Conservation (phyloP, 83 land plant genomes). For the Larix sibirica region DNA sequence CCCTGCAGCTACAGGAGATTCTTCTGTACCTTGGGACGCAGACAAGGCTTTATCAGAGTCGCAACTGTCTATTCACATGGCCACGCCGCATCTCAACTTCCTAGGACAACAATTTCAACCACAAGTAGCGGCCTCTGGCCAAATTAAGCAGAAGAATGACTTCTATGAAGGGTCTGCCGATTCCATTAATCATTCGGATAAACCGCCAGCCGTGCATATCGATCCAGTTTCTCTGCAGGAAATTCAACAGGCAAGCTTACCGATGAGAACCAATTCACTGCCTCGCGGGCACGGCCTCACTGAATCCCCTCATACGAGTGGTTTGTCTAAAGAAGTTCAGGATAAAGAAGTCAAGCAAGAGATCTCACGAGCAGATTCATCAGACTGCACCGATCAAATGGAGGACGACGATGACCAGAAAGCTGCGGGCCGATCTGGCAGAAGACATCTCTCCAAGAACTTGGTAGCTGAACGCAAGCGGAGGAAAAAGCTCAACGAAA, state of each 20-base stretch:
- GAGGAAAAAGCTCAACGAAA: slow-evolving; percentile 89
- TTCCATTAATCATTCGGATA: slow-evolving; percentile 13
- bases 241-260: slow-evolving; percentile 1
- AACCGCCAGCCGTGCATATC: neutral
- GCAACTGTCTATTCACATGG: slow-evolving; percentile 10
- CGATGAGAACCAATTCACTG: slow-evolving; percentile 6
- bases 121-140: neutral
- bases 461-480: slow-evolving; percentile 90
- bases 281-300: neutral
- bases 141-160: neutral
- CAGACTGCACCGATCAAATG: slow-evolving; percentile 80
- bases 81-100: slow-evolving; percentile 2
- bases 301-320: slow-evolving; percentile 6
- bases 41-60: slow-evolving; percentile 17
- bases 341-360: slow-evolving; percentile 59
- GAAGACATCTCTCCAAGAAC: slow-evolving; percentile 85
- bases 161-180: slow-evolving; percentile 14
- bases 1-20: neutral
- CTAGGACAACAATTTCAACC: slow-evolving; percentile 9
- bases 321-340: slow-evolving; percentile 4
- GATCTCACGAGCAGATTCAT: slow-evolving; percentile 59
- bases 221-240: too few species aligned
- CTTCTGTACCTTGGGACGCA: slow-evolving; percentile 15
- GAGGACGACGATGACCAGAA: slow-evolving; percentile 76
- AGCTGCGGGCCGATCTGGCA: slow-evolving; percentile 46